Conservation (phyloP, 257 asterid species). For the Jacaranda mimosifolia region DNA sequence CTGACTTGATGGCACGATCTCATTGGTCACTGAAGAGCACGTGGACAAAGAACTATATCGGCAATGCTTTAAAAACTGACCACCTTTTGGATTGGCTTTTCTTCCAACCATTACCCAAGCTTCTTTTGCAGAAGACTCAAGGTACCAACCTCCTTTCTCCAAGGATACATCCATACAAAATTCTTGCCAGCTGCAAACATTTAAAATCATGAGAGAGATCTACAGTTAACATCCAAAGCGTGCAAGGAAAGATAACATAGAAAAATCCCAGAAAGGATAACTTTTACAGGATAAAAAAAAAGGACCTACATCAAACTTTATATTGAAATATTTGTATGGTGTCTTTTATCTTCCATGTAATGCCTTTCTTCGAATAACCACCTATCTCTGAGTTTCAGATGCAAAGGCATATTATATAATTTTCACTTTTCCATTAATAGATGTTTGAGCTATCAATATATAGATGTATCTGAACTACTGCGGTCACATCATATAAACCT, state of each 20-base stretch:
- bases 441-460: neutral
- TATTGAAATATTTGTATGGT: neutral
- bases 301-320: constrained; percentile 1
- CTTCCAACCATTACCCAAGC: constrained; percentile 37
- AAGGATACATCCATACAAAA: constrained; percentile 77
- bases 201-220: constrained; percentile 19
- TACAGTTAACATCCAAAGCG: neutral
- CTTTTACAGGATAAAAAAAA: neutral
- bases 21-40: constrained; percentile 39
- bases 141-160: constrained; percentile 83
- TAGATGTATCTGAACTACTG: neutral
- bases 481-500: constrained; percentile 18
- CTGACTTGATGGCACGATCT: constrained; percentile 34
- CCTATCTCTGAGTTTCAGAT: constrained; percentile 5
- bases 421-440: neutral
- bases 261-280: neutral
- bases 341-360: constrained; percentile 24
- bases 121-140: constrained; percentile 51
- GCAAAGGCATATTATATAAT: neutral
- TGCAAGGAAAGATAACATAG: neutral
- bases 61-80: constrained; percentile 34
- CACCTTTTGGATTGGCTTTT: constrained; percentile 30
- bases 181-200: constrained; percentile 78
- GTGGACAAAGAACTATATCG: constrained; percentile 36
- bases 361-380: neutral